These are phyloP conservation scores for Gardenia jasminoides DNA, from an alignment of 257 asterid species.

Conservation along the genomic window DNA sequence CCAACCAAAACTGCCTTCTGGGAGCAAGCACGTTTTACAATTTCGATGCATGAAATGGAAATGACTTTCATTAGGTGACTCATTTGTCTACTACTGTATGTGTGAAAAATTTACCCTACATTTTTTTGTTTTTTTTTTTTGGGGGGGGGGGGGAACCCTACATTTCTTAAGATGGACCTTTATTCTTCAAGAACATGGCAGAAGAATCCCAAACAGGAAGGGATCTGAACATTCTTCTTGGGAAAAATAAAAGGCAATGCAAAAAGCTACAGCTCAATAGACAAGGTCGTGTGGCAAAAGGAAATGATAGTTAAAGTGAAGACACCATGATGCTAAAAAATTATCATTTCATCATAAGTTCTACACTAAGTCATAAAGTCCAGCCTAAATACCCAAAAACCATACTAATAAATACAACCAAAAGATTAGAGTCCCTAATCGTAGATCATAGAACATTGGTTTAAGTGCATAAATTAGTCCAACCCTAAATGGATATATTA, in stretches of 20 bases:
- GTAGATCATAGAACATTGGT: no score
- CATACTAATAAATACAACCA: no score
- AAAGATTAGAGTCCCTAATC: no score
- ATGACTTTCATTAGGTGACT: not conserved
- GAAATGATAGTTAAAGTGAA: no score
- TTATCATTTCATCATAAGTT: not conserved
- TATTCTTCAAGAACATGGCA: not conserved
- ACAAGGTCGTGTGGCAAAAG: conserved; percentile 3
- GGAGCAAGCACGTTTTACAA: conserved; percentile 13
- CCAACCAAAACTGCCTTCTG: conserved; percentile 36
- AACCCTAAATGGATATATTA: no score
- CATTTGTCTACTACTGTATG: not conserved
- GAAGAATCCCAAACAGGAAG: not conserved
- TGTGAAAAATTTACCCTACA: not conserved
- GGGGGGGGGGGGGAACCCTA: no score
- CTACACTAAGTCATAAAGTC: not conserved
- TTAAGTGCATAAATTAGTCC: no score
- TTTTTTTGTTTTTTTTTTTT: no score
- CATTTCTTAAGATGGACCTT: not conserved
- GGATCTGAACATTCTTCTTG: not conserved
- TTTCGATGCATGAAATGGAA: not conserved
- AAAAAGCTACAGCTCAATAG: not conserved
- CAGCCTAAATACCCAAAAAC: not conserved
- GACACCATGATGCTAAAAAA: not conserved
- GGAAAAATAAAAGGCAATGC: not conserved